These are phyloP conservation scores for Suillus weaverae DNA, from an alignment of 768 basidiomycete species.

Conservation along the genomic window DNA sequence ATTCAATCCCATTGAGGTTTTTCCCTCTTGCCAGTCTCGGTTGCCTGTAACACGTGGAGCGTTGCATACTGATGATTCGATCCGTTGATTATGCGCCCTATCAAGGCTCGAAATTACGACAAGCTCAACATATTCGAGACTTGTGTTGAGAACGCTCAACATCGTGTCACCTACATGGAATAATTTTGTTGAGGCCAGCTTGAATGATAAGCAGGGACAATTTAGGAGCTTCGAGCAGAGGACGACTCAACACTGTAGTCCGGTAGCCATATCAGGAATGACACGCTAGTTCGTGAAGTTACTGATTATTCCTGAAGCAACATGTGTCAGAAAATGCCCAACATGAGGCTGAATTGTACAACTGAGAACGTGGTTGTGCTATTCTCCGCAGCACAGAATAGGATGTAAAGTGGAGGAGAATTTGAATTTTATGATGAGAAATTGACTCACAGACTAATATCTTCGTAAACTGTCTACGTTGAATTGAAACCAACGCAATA, in stretches of 20 bases:
- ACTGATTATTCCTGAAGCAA: conserved; percentile 26
- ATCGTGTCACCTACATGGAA: neutral
- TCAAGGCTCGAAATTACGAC: neutral
- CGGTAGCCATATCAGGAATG: conserved; percentile 39
- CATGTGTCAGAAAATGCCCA: neutral
- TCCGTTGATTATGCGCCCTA: neutral
- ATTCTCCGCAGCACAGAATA: conserved; percentile 33
- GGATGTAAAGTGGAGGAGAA: conserved; percentile 35
- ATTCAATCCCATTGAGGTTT: too few species aligned
- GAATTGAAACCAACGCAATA: too few species aligned
- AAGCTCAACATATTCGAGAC: too few species aligned
- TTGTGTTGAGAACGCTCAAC: too few species aligned
- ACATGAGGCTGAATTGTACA: conserved; percentile 17
- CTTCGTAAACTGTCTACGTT: neutral
- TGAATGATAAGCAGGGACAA: conserved; percentile 32
- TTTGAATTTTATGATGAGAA: conserved; percentile 25
- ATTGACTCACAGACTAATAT: conserved; percentile 19
- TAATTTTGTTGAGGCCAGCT: neutral
- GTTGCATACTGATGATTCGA: neutral
- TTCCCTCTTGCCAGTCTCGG: too few species aligned
- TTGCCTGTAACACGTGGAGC: too few species aligned
- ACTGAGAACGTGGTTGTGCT: conserved; percentile 21
- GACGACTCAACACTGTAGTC: conserved; percentile 20
- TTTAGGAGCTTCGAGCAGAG: conserved; percentile 19
- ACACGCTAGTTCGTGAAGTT: conserved; percentile 36